Evolutionary conservation across 169 alveolate genomes (phyloP).

Genomic region (Plasmodium sp.): DNA sequence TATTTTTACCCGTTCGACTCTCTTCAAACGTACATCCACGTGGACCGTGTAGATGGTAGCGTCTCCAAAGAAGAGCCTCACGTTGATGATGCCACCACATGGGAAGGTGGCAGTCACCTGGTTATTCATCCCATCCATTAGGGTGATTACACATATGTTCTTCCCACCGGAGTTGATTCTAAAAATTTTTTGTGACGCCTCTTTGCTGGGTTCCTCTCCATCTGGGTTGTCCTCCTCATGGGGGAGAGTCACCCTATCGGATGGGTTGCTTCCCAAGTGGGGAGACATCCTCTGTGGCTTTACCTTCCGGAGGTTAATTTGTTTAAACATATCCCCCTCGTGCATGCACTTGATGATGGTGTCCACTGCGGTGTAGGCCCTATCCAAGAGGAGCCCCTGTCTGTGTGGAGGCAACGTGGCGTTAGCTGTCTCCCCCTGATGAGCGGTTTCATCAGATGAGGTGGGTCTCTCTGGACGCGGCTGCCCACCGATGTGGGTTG

Average conservation of each 20-base stretch:
- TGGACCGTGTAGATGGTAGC: background rate
- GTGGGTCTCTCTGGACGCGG: background rate
- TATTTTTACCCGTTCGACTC: conserved; percentile 17
- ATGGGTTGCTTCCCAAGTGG: background rate
- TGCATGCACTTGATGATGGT: conserved; percentile 21
- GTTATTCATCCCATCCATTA: conserved; percentile 6
- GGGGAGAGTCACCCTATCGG: background rate
- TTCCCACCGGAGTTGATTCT: background rate
- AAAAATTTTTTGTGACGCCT: background rate
- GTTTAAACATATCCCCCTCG: background rate
- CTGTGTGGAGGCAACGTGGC: background rate
- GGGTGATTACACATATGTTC: conserved; percentile 5
- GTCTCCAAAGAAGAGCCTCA: background rate
- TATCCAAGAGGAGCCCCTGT: background rate
- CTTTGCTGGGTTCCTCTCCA: background rate
- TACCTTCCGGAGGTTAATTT: background rate
- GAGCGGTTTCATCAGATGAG: background rate
- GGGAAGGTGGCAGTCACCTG: conserved; percentile 3
- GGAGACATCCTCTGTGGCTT: background rate
- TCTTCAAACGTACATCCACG: conserved; percentile 3
- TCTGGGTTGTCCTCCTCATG: background rate
- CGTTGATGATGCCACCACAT: conserved; percentile 6
- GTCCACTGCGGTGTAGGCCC: background rate
- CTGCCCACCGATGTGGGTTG: background rate
- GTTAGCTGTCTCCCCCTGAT: background rate